Conservation (phyloP, 768 basidiomycete species). For the Boletus insuetus region DNA sequence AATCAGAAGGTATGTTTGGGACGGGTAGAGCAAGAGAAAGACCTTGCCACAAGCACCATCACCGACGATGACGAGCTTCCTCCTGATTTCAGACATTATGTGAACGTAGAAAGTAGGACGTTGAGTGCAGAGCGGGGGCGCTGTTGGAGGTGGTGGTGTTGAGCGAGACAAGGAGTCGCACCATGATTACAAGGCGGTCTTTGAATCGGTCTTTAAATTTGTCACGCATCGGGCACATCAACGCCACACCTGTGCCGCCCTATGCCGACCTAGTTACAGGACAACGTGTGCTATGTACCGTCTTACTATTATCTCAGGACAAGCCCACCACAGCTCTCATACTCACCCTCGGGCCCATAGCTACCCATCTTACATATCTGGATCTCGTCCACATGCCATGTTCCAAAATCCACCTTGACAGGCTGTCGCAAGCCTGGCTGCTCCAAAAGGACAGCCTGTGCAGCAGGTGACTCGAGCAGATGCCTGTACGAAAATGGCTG, state of each 20-base stretch:
- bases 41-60: conserved; percentile 98
- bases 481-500: conserved; percentile 42
- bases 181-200: conserved; percentile 35
- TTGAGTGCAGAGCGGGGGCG: conserved; percentile 34
- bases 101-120: conserved; percentile 34
- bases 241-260: conserved; percentile 33
- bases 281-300: too few species aligned
- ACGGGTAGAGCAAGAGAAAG: conserved; percentile 1
- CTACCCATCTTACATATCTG: conserved; percentile 75
- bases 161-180: conserved; percentile 39
- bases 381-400: conserved; percentile 51
- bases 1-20: conserved; percentile 18
- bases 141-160: conserved; percentile 37
- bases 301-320: not conserved
- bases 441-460: conserved; percentile 5
- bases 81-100: conserved; percentile 93
- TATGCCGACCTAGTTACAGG: not conserved
- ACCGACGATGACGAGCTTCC: conserved; percentile 98
- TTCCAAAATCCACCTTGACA: conserved; percentile 46
- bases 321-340: conserved; percentile 43
- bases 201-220: conserved; percentile 35
- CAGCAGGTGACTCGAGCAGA: conserved; percentile 31
- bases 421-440: conserved; percentile 17
- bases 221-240: conserved; percentile 9
- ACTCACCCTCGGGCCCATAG: conserved; percentile 58